Conservation (phyloP, 2,329 filamentous ascomycete species). For the Verticillium tricorpus region DNA sequence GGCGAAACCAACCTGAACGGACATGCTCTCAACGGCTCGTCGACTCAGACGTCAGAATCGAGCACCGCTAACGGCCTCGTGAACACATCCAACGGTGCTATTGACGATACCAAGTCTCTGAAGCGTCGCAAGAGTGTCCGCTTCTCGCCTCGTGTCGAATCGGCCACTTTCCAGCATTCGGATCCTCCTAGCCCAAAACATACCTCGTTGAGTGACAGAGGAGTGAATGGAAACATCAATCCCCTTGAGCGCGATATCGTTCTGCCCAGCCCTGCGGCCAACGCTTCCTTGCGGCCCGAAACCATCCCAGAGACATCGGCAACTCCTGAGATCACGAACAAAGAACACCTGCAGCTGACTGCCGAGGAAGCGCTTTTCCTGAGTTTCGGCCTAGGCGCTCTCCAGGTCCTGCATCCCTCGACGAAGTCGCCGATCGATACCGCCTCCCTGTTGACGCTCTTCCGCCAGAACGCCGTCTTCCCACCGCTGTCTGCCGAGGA, state of each 20-base stretch:
- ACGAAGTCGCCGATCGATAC: slow-evolving; percentile 43
- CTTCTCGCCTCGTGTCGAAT: slow-evolving; percentile 64
- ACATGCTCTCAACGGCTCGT: background rate
- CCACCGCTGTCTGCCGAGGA: slow-evolving; percentile 45
- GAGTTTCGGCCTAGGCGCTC: slow-evolving; percentile 70
- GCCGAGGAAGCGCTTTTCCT: slow-evolving; percentile 92
- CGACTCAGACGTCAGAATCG: background rate
- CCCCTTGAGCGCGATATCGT: background rate
- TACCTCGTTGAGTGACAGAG: slow-evolving; percentile 15
- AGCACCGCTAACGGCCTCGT: background rate
- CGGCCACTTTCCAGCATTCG: slow-evolving; percentile 51
- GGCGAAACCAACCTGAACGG: background rate
- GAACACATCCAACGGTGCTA: background rate
- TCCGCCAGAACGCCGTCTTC: slow-evolving; percentile 66
- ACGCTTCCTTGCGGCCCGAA: background rate
- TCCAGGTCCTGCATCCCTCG: slow-evolving; percentile 55
- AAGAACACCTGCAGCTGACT: slow-evolving; percentile 87
- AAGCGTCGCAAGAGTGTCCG: slow-evolving; percentile 61
- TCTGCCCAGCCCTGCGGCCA: background rate
- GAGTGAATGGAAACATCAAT: background rate
- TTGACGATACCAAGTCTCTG: slow-evolving; percentile 13
- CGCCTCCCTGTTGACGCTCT: slow-evolving; percentile 58
- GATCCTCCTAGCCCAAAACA: slow-evolving; percentile 48
- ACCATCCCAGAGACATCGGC: background rate
- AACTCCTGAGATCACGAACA: slow-evolving; percentile 34